These are phyloP conservation scores for Aspergillus spinulosporus DNA, from an alignment of 2,329 filamentous ascomycete genomes.

Conservation along the genomic window DNA sequence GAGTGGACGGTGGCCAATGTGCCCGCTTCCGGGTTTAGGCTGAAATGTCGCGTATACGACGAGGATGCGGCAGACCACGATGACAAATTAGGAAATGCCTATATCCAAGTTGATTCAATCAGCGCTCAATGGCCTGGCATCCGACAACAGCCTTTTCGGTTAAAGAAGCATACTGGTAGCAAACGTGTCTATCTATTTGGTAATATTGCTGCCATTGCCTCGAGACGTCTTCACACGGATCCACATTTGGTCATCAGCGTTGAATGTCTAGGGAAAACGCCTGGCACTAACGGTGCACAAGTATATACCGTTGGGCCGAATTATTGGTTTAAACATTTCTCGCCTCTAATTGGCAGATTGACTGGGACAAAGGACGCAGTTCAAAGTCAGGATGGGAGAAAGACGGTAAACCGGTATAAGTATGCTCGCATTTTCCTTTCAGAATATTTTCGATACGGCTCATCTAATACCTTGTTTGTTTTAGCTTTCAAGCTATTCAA, in stretches of 20 bases:
- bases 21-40: slow-evolving; percentile 73
- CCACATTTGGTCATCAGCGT: slow-evolving; percentile 72
- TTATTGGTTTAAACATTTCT: slow-evolving; percentile 79
- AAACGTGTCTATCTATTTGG: slow-evolving; percentile 81
- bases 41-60: slow-evolving; percentile 87
- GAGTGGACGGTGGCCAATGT: slow-evolving; percentile 89
- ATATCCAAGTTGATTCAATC: slow-evolving; percentile 63
- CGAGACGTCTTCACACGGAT: slow-evolving; percentile 63
- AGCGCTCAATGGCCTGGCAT: slow-evolving; percentile 69
- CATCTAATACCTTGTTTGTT: slow-evolving; percentile 14
- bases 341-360: slow-evolving; percentile 81
- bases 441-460: not conserved
- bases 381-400: slow-evolving; percentile 57
- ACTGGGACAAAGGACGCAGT: slow-evolving; percentile 68
- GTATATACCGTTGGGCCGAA: slow-evolving; percentile 78
- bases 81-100: slow-evolving; percentile 84
- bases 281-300: slow-evolving; percentile 63
- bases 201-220: slow-evolving; percentile 64
- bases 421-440: slow-evolving; percentile 43
- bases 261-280: slow-evolving; percentile 73
- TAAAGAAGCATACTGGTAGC: slow-evolving; percentile 78
- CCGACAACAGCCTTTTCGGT: slow-evolving; percentile 62
- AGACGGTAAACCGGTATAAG: slow-evolving; percentile 72
- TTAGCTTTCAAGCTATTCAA: slow-evolving; percentile 87
- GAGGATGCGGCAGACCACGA: slow-evolving; percentile 85